Evolutionary conservation across 2,329 filamentous ascomycete species (phyloP).

Genomic region (Paecilomyces sp.): DNA sequence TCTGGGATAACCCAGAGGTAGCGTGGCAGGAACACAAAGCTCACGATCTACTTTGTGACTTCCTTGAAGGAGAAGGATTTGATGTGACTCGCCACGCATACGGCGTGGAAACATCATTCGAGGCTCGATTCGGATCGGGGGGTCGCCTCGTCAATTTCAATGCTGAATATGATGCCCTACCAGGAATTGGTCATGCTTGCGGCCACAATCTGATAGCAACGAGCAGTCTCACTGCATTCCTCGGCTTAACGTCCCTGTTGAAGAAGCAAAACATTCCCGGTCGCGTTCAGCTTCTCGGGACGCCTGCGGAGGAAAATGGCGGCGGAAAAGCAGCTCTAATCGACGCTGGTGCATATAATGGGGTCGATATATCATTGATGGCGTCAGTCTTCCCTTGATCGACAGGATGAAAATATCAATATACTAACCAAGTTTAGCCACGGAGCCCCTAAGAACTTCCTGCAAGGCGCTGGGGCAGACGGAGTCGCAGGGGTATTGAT

Average conservation of each 20-base stretch:
- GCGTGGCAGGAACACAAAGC: too few relatives aligned
- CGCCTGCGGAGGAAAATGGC: constrained; percentile 19
- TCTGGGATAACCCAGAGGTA: too few relatives aligned
- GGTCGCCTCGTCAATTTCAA: constrained; percentile 8
- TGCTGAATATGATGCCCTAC: constrained; percentile 24
- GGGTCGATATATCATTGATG: constrained; percentile 7
- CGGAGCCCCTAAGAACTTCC: too few relatives aligned
- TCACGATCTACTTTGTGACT: too few relatives aligned
- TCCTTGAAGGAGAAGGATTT: too few relatives aligned
- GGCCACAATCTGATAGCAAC: constrained; percentile 18
- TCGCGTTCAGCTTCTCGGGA: constrained; percentile 18
- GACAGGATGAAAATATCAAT: not conserved
- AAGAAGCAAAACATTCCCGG: constrained; percentile 3
- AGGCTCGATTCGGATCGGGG: too few relatives aligned
- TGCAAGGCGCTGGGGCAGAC: too few relatives aligned
- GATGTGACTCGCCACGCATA: too few relatives aligned
- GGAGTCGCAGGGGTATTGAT: not conserved
- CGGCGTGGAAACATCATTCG: too few relatives aligned
- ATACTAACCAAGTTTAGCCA: not conserved
- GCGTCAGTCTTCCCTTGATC: too few relatives aligned
- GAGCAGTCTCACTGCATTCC: constrained; percentile 10
- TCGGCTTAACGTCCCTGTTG: too few relatives aligned
- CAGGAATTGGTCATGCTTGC: constrained; percentile 17
- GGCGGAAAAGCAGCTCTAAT: constrained; percentile 28
- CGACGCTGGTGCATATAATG: constrained; percentile 28